These are phyloP conservation scores for Trichoderma polysporum DNA, from an alignment of 2,329 filamentous ascomycete genomes.

Conservation along the genomic window DNA sequence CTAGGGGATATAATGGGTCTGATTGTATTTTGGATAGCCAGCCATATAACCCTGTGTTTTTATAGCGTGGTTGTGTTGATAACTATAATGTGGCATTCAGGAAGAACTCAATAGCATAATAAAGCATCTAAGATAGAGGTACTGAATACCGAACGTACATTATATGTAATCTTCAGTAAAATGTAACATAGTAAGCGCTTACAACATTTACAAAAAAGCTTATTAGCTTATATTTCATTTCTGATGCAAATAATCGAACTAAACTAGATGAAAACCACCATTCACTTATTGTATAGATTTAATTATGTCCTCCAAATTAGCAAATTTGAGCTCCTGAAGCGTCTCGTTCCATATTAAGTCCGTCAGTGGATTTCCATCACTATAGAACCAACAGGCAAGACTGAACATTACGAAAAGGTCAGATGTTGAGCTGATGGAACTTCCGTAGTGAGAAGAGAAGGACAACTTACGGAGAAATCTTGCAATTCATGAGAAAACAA, in stretches of 20 bases:
- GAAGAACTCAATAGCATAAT: neutral
- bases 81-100: neutral
- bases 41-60: neutral
- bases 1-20: neutral
- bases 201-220: no score
- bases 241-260: no score
- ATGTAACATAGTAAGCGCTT: no score
- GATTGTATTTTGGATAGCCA: neutral
- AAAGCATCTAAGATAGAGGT: no score
- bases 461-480: neutral
- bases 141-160: no score
- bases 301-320: neutral
- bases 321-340: neutral
- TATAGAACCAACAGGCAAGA: neutral
- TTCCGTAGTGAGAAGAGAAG: neutral
- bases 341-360: neutral
- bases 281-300: neutral
- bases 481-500: constrained; percentile 48
- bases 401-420: neutral
- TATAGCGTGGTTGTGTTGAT: neutral
- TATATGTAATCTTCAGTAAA: no score
- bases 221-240: no score
- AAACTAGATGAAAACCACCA: no score
- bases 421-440: neutral
- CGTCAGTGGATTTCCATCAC: neutral